Conservation (phyloP, 371 early-diverging fungal species). For the Rhizopus delemar region DNA sequence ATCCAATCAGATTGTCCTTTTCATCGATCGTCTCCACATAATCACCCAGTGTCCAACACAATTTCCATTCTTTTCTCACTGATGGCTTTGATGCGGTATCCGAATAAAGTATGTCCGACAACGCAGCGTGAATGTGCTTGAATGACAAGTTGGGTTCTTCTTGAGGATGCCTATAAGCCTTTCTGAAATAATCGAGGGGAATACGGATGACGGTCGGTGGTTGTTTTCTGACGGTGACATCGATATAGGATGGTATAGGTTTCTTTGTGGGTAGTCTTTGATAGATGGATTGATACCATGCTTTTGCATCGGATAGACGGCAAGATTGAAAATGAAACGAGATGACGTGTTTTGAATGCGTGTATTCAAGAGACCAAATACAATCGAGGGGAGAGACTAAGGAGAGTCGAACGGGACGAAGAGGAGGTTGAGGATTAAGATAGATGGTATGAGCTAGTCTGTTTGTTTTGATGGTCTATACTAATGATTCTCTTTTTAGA, state of each 20-base stretch:
- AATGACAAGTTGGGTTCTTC: not conserved
- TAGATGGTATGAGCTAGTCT: conserved; percentile 25
- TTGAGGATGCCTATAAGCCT: not conserved
- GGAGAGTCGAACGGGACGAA: conserved; percentile 13
- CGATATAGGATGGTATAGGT: conserved; percentile 20
- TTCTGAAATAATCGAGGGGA: conserved; percentile 11
- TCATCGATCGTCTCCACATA: conserved; percentile 14
- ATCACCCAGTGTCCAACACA: conserved; percentile 14
- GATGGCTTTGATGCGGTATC: not conserved
- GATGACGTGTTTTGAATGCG: conserved; percentile 7
- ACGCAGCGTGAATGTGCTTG: not conserved
- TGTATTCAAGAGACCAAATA: conserved; percentile 19
- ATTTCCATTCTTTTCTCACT: not conserved
- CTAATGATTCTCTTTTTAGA: not conserved
- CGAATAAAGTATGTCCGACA: not conserved
- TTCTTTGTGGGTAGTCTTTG: conserved; percentile 25
- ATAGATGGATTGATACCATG: conserved; percentile 48
- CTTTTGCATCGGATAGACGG: conserved; percentile 19
- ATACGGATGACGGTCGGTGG: conserved; percentile 7
- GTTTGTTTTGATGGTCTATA: not conserved
- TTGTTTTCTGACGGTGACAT: conserved; percentile 14
- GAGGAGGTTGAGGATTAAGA: conserved; percentile 10
- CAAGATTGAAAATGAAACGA: conserved; percentile 22
- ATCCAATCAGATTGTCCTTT: conserved; percentile 7
- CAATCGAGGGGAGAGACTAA: conserved; percentile 13